Evolutionary conservation across 2,329 filamentous ascomycete species (phyloP).

Genomic region (Pyricularia sp.): DNA sequence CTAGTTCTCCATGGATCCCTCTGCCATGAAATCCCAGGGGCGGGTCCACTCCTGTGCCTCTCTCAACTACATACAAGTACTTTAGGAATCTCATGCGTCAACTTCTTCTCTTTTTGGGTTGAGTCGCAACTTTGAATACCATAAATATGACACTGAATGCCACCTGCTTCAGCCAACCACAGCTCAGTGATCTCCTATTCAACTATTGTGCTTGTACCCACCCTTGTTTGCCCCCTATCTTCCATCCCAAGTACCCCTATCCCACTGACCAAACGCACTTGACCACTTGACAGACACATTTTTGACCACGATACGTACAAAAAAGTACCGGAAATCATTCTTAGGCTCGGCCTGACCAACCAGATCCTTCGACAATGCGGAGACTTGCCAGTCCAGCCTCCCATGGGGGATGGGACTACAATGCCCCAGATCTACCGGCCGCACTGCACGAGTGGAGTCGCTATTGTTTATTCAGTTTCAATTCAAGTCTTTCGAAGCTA

Average conservation of each 20-base stretch:
- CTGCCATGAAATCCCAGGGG: not conserved
- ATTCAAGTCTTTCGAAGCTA: not conserved
- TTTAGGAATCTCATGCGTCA: not conserved
- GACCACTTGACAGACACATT: not conserved
- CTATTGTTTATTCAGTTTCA: not conserved
- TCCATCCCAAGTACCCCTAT: not conserved
- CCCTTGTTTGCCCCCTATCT: not conserved
- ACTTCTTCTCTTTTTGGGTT: not conserved
- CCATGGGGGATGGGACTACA: not conserved
- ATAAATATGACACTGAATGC: not conserved
- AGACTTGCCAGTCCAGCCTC: not conserved
- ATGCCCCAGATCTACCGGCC: not conserved
- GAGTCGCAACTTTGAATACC: not conserved
- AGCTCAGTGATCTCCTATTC: not conserved
- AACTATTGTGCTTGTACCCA: not conserved
- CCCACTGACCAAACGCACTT: not conserved
- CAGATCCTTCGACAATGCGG: not conserved
- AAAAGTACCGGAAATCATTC: not conserved
- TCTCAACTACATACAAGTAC: not conserved
- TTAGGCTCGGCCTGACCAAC: not conserved
- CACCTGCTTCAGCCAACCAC: not conserved
- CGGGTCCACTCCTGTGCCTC: not conserved
- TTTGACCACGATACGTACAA: not conserved
- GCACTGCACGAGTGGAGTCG: not conserved
- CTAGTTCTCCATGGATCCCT: not conserved